Base-by-base conservation (phyloP, 2,329 filamentous ascomycete species). In the Verticillium longisporum region DNA sequence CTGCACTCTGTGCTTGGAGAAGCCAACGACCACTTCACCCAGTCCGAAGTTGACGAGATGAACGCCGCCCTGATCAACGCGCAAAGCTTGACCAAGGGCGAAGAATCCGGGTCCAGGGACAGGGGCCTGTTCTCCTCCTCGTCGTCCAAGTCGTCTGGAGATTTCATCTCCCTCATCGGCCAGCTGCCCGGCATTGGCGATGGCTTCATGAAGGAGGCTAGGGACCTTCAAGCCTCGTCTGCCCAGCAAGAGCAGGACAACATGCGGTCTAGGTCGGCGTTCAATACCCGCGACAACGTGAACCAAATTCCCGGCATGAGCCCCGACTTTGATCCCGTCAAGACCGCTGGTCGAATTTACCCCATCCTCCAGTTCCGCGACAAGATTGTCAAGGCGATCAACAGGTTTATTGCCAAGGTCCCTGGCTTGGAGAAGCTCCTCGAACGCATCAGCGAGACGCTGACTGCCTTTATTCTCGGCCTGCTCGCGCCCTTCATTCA, bases 321-420 rank as follows among this genome's bases (percentile, higher is more conserved):
- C 68, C 80, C 85, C 14, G 80, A 83, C 69, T 91, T 96, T 62
- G 93, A 97, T 69, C 88, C 90, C 0, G 84, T 90, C 67, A 88
- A 91, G 73, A 89, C 88, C 0, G 83, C 89, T 14, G 80, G 83
- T 45, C 87, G 96, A 75, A 97, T 99, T 66, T 98, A 98, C 70
- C 95, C 95, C 1, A 97, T 99, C 63, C 83, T 99, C 0, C 84
- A 91, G 63, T 99, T 98, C 80, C 86, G 94, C 62, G 95, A 99
- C 78, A 95, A 89, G 70, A 92, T 99, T 60, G 93, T 97, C 58
- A 91, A 91, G 67, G 85, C 88, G 50, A 92, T 99, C 73, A 92
- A 87, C 70, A 84, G 86, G 45, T 89, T 92, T 59, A 92, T 98
- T 66, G 87, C 92, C 68, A 97, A 96, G 78, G 89, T 99, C 45